Evolutionary conservation across 2,329 filamentous ascomycete genomes (phyloP).

Genomic region (Fusarium subglutinans): DNA sequence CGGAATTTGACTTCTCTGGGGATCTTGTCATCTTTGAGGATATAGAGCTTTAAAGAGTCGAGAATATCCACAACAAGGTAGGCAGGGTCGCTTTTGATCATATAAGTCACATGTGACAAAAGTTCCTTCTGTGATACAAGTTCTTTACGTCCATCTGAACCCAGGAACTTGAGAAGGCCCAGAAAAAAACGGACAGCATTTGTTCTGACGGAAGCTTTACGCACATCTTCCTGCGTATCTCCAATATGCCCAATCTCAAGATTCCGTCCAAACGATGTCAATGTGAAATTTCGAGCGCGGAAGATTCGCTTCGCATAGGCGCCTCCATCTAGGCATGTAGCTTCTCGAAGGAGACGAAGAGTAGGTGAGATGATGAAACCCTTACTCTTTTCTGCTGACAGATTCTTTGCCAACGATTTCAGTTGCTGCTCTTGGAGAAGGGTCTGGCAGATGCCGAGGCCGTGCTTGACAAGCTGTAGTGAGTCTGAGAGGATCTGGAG

Average conservation of each 20-base stretch:
- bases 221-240: slow-evolving; percentile 67
- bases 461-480: slow-evolving; percentile 78
- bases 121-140: slow-evolving; percentile 83
- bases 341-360: slow-evolving; percentile 83
- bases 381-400: slow-evolving; percentile 83
- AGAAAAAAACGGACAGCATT: slow-evolving; percentile 85
- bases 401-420: slow-evolving; percentile 79
- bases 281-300: slow-evolving; percentile 78
- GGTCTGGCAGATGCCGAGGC: slow-evolving; percentile 81
- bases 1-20: slow-evolving; percentile 77
- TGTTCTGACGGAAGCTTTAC: slow-evolving; percentile 81
- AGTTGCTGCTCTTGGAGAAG: slow-evolving; percentile 83
- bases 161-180: slow-evolving; percentile 80
- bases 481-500: slow-evolving; percentile 79
- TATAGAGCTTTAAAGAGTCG: slow-evolving; percentile 71
- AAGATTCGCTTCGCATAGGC: slow-evolving; percentile 81
- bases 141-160: slow-evolving; percentile 80
- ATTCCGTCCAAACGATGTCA: slow-evolving; percentile 82
- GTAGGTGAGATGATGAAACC: slow-evolving; percentile 91
- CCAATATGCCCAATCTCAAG: slow-evolving; percentile 74
- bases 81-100: slow-evolving; percentile 80
- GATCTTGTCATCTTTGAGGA: slow-evolving; percentile 80
- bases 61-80: slow-evolving; percentile 80
- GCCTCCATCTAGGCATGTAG: slow-evolving; percentile 87
- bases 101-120: slow-evolving; percentile 81